Percentiles rank a stretch among this genome's conserved stretches.
phyloP scores from a whole-genome alignment of 257 asterid genomes.

The Forsythia suspensa region DNA sequence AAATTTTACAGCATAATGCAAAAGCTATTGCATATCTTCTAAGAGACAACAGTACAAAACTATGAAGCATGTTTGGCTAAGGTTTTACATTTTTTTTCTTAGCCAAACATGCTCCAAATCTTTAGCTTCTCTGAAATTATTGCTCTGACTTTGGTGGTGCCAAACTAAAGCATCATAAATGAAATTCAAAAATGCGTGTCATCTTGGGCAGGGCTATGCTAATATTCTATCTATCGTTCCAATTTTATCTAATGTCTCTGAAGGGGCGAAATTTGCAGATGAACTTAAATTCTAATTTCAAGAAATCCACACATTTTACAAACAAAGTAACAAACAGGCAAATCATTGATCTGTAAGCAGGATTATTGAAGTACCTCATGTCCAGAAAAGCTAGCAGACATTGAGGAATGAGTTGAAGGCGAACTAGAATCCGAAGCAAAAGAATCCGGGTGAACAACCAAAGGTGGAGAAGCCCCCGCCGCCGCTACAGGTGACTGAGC shows the following conservation, averaged over 20 bases:
- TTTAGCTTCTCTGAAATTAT: not conserved
- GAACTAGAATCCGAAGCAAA: slow-evolving; percentile 60
- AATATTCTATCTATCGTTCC: too few relatives aligned
- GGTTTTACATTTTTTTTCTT: not conserved
- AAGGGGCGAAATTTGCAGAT: not conserved
- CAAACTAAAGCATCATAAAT: not conserved
- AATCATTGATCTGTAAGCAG: not conserved
- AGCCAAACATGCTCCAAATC: not conserved
- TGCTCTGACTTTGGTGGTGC: not conserved
- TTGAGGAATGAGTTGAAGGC: slow-evolving; percentile 50
- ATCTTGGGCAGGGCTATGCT: too few relatives aligned
- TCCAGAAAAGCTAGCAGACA: slow-evolving; percentile 61
- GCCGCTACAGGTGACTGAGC: slow-evolving; percentile 37
- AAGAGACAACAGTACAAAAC: not conserved
- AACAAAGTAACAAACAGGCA: not conserved
- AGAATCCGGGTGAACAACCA: slow-evolving; percentile 41
- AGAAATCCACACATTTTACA: too few relatives aligned
- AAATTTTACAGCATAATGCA: too few relatives aligned
- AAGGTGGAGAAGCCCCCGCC: slow-evolving; percentile 29
- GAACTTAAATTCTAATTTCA: too few relatives aligned
- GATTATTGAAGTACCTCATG: slow-evolving; percentile 50
- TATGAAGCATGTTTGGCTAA: not conserved
- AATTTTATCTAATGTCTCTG: not conserved
- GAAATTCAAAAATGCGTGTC: too few relatives aligned
- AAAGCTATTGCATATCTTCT: too few relatives aligned